Evolutionary conservation across 768 basidiomycete genomes (phyloP), one percentile per base, ranked within the genome.

Genomic region (Cubamyces sp.): DNA sequence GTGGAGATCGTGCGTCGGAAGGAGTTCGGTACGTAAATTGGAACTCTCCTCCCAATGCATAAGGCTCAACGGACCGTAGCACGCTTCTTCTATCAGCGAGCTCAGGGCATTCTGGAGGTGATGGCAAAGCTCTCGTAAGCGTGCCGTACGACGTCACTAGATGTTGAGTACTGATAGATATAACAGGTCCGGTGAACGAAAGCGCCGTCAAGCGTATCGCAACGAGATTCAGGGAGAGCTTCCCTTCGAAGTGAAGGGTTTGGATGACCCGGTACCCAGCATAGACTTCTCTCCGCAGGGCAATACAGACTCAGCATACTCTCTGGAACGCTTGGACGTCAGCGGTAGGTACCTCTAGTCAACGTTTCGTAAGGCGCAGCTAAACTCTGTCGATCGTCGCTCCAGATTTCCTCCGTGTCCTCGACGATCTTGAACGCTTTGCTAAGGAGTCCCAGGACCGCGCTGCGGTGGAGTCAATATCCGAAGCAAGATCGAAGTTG

Each of bases 1-100:
- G 82, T 95, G 18, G 96, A 98, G 74, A 87, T 98, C 30, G 91
- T 96, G 2, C 81, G 96, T 60, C 81, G 96, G 57, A 92, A 92
- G 68, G 93, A 96, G 71, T 97, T 96, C 73, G 81, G 93, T 90
- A 63, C 73, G 87, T 74, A 34, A 7, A 43, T 19, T 28, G 26
- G 48, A 14, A 57, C 25, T 18, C 40, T 23, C 45, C 49, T n/a
- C n/a, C 43, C 45, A 12, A 47, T 39, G 43, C 48, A 43, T 50
- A 57, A 16, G 53, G 39, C 50, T 62, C 25, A 68, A 42, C n/a
- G 25, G 46, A 57, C 19, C 52, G 40, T 60, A 93, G 92, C 85
- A 48, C 82, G 84, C 28, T 91, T 94, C 72, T 92, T 98, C 73
- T 85, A 87, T 61, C 87, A 88, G 65, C 82, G 93, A 51, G 88